Conservation (phyloP, 352 stramenopile species). For the Phytophthora nicotianae region DNA sequence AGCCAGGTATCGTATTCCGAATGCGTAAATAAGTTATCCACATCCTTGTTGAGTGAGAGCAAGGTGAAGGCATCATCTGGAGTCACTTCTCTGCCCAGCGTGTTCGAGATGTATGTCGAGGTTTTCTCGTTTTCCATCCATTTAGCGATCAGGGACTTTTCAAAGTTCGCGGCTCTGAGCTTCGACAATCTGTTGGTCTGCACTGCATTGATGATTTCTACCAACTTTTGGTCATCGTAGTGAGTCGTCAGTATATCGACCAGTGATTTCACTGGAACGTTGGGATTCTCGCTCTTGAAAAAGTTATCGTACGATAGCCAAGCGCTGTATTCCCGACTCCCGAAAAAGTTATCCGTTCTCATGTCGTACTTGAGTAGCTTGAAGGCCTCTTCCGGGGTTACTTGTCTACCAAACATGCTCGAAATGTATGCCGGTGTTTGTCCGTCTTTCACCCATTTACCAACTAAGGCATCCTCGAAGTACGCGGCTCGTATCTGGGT, state of each 20-base stretch:
- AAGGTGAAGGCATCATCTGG: neutral
- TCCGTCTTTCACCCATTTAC: constrained; percentile 1
- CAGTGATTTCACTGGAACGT: neutral
- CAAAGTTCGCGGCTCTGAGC: neutral
- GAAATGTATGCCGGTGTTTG: neutral
- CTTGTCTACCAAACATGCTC: neutral
- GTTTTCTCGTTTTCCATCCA: neutral
- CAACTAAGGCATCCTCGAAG: constrained; percentile 1
- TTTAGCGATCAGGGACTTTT: neutral
- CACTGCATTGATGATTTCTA: neutral
- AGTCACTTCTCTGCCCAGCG: neutral
- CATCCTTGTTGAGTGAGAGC: neutral
- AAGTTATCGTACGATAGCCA: neutral
- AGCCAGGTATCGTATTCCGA: neutral
- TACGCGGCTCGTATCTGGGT: constrained; percentile 3
- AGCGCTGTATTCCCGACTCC: neutral
- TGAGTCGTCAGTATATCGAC: neutral
- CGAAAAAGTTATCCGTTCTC: neutral
- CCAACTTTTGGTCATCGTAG: neutral
- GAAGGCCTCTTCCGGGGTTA: neutral
- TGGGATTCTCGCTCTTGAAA: neutral
- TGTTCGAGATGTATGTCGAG: neutral
- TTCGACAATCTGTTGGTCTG: neutral
- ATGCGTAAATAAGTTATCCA: neutral
- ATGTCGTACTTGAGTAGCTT: neutral